Evolutionary conservation across 2,329 filamentous ascomycete genomes (phyloP), one percentile per base, ranked within the genome.

Genomic region (Colletotrichum costaricense): DNA sequence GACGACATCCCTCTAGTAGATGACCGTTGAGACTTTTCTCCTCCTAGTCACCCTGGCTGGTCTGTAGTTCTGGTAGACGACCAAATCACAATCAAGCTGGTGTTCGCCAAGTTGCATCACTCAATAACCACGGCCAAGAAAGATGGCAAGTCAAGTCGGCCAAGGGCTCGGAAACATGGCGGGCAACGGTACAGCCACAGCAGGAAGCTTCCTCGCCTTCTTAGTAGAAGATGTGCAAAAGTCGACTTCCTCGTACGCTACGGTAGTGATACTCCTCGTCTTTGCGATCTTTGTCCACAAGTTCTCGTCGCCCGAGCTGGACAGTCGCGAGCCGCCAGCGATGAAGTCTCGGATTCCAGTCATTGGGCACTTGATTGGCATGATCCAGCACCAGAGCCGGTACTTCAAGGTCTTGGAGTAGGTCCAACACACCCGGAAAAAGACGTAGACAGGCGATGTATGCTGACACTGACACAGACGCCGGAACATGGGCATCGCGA

Each of bases 291-390:
- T 70, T 5, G 12, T 70, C 3, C 38, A 11, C 4, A 66, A 26
- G n/a, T 11, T 70, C n/a, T 56, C 60, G 22, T 62, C 59, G 4
- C 67, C 70, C 11, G n/a, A 52, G 24, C 38, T 80, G 3, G 79
- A 83, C 55, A 77, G 80, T 5, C 77, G 79, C 59, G 86, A 88
- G 71, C 86, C 87, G 9, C 84, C 85, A 5, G 67, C 82, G 1
- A 49, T 87, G 46, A 81, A 81, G 33, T 79, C 84, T 4, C 78
- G 63, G n/a, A 79, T 88, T 33, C 87, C 87, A 0, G 78, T 84
- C 46, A 75, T 88, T 54, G 87, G 87, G 1, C 87, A 88, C 73
- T 78, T 87, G 28, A 76, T 88, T 35, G 83, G 84, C 8, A 80
- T 87, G 76, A 76, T 86, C 30, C 74, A 78, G 63, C 76, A 80